Evolutionary conservation across 306 rosid genomes (phyloP), one percentile per base, ranked within the genome.

Genomic region (Rubus parviflorus): DNA sequence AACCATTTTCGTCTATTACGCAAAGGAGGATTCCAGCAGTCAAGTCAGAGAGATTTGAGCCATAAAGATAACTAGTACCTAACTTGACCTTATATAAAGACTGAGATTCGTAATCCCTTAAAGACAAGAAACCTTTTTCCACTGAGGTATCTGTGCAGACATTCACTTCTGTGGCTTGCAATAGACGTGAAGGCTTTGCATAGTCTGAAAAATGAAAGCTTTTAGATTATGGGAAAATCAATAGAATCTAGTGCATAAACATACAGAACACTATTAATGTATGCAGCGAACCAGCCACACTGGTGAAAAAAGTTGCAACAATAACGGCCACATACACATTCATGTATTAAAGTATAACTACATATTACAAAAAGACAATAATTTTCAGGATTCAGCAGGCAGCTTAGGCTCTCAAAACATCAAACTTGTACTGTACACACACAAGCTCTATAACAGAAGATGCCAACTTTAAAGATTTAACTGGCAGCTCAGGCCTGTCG

Each of bases 11-110:
- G 30, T 89, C 95, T 73, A 89, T 89, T 85, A 95, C 58, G 77
- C 99, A 92, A 12, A 95, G 63, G 79, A 90, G 93, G 81, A 95
- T 75, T 80, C 97, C 97, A 57, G 94, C 89, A 86, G 77, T 89
- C 72, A 71, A 38, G 84, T 89, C 79, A 54, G 83, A 90, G 60
- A 95, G 79, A 82, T 85, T 62, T 42, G 97, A 95, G 52, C 89
- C 95, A 81, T 85, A 90, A 70, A 73, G 52, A 76, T 81, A 86
- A 81, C 97, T 90, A 54, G 98, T 95, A 72, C 83, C 85, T 66
- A 95, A 73, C 79, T 85, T 87, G 66, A 92, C 85, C 83, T 82
- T 87, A 75, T 77, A 89, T 35, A 92, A 71, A 79, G 83, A 85
- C 77, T 77, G 79, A 13, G 87, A 79, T 11, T 43, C 73, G 83